A percentile compares a stretch with the other conserved stretches of the same genome.
phyloP scores from a whole-genome alignment of 2,329 filamentous ascomycete genomes.

The Triangularia setosa region DNA sequence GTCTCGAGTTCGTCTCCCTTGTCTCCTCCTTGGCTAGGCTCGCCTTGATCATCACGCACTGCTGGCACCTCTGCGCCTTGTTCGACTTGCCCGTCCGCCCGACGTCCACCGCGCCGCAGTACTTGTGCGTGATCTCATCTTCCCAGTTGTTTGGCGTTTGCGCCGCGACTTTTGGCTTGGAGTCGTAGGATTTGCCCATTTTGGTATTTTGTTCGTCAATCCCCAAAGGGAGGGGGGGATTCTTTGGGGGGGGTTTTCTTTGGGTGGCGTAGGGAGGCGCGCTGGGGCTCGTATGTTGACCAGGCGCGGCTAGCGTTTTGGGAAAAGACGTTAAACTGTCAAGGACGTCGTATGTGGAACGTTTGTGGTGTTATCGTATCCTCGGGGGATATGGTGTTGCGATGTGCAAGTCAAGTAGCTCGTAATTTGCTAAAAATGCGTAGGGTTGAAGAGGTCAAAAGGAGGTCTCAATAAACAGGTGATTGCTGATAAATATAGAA shows the following conservation, averaged over 20 bases:
- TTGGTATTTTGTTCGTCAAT: background rate
- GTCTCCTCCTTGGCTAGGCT: slow-evolving; percentile 9
- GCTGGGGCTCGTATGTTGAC: no score
- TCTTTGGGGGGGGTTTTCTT: background rate
- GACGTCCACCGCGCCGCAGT: slow-evolving; percentile 22
- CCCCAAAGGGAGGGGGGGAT: background rate
- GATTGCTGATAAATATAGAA: background rate
- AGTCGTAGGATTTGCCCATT: slow-evolving; percentile 3
- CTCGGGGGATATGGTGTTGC: background rate
- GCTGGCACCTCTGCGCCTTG: slow-evolving; percentile 26
- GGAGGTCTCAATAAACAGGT: background rate
- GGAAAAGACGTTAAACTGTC: background rate
- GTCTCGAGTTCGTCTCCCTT: slow-evolving; percentile 10
- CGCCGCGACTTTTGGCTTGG: background rate
- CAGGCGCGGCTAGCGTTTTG: background rate
- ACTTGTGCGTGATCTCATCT: slow-evolving; percentile 22
- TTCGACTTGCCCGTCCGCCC: slow-evolving; percentile 23
- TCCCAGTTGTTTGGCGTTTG: slow-evolving; percentile 14
- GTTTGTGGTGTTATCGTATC: background rate
- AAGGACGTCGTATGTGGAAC: background rate
- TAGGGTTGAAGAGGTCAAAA: background rate
- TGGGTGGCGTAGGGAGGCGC: no score
- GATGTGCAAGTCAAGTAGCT: background rate
- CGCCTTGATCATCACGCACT: slow-evolving; percentile 22
- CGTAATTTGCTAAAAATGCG: background rate